Base-by-base conservation (phyloP, 495 filamentous ascomycete species). In the Neurospora terricola region DNA sequence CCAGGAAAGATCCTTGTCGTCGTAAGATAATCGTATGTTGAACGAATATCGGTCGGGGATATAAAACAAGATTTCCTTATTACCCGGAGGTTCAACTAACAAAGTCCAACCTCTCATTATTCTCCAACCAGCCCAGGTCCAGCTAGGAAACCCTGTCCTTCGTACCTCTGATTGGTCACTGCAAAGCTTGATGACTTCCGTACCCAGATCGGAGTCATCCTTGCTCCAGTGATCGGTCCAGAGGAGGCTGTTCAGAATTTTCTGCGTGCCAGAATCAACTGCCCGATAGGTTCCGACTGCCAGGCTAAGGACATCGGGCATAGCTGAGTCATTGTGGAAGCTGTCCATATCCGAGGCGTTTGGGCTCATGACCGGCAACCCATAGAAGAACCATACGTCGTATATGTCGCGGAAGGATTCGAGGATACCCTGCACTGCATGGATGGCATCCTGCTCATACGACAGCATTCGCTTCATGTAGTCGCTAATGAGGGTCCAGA, bases 111-210 rank as follows among this genome's bases (percentile, higher is more conserved):
- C 10, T 38, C 11, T 38, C 40, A 16, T 0, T 16, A 11, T 42
- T 30, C 9, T 11, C 72, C 72, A 73, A 6, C 72, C 68, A n/a
- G 37, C 18, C 72, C 72, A 73, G 0, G 68, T 30, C 72, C 72
- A 73, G 39, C 68, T 73, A 0, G 72, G 72, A n/a, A 73, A 73
- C 5, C 2, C 21, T 16, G 0, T 9, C 2, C 72, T 48, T 21
- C 43, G 43, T 14, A 27, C 0, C 4, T 7, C 0, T 0, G n/a
- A 3, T 23, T 23, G 45, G 4, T 23, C n/a, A 23, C 45, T 10
- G 34, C 4, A 34, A 34, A 34, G 34, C 34, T 34, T 34, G 34
- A 34, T 34, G 34, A 34, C 34, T 34, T 34, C 4, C 34, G 34
- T 5, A 34, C 34, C 34, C 34, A 5, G 34, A 34, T 34, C 3